phyloP scores from a whole-genome alignment of 306 rosid species.

The Inga oerstediana region DNA sequence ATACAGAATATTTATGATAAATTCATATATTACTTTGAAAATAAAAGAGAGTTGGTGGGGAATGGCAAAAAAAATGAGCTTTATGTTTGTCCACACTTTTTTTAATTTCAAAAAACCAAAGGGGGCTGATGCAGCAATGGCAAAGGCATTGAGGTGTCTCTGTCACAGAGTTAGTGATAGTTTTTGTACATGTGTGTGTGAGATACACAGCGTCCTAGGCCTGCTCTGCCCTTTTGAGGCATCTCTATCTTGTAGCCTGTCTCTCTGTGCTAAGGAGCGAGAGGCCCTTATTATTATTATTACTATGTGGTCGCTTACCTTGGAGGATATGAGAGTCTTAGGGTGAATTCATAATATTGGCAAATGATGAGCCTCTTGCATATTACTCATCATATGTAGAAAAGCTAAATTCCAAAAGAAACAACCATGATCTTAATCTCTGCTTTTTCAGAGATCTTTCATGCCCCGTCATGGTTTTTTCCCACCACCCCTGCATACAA shows the following conservation, averaged over 20 bases:
- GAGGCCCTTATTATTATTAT: background rate
- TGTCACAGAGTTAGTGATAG: constrained; percentile 44
- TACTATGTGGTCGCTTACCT: constrained; percentile 42
- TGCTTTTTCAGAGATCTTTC: constrained; percentile 39
- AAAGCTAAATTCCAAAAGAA: constrained; percentile 43
- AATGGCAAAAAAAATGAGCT: background rate
- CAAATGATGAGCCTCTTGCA: constrained; percentile 23
- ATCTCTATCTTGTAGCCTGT: constrained; percentile 52
- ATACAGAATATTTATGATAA: too few relatives aligned
- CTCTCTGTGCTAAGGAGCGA: constrained; percentile 22
- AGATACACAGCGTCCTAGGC: constrained; percentile 34
- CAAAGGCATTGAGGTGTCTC: constrained; percentile 49
- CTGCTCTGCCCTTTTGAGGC: constrained; percentile 50
- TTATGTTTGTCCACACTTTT: background rate
- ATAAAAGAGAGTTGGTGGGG: background rate
- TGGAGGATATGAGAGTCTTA: constrained; percentile 9
- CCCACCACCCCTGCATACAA: constrained; percentile 20
- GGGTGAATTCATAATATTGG: constrained; percentile 10
- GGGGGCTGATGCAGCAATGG: constrained; percentile 21
- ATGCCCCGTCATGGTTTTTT: constrained; percentile 27
- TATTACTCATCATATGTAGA: background rate
- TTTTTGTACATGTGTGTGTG: too few relatives aligned
- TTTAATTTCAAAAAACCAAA: background rate
- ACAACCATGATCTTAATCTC: constrained; percentile 24
- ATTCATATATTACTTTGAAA: background rate